phyloP scores from a whole-genome alignment of 805 yeast genomes.

The Zygoascus bituminiphila region DNA sequence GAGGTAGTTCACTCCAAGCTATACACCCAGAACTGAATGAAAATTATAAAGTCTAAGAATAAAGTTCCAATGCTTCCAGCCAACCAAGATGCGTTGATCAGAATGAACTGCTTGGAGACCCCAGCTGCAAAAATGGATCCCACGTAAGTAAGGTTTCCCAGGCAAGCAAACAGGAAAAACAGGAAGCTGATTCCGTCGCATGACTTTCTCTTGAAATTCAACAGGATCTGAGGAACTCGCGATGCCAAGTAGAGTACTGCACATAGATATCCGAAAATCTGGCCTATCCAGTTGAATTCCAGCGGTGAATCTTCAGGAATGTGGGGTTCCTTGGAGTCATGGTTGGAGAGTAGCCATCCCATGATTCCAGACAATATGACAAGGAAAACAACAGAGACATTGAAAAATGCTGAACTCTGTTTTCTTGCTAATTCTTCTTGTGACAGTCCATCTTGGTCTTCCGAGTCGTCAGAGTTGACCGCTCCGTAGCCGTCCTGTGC shows the following conservation, averaged over 20 bases:
- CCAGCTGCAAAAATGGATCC: constrained; percentile 74
- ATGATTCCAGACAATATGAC: constrained; percentile 72
- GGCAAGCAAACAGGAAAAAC: constrained; percentile 89
- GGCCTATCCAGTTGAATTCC: constrained; percentile 70
- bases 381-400: constrained; percentile 46
- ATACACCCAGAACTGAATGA: constrained; percentile 77
- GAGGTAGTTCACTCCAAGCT: neutral
- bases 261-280: constrained; percentile 67
- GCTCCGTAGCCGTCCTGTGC: constrained; percentile 11
- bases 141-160: constrained; percentile 89
- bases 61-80: constrained; percentile 88
- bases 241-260: constrained; percentile 60
- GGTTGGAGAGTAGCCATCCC: constrained; percentile 73
- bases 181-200: constrained; percentile 93
- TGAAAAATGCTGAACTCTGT: constrained; percentile 16
- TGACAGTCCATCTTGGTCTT: neutral
- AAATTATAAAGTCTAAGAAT: constrained; percentile 61
- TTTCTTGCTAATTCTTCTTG: constrained; percentile 1
- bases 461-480: neutral
- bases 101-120: constrained; percentile 55
- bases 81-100: constrained; percentile 87
- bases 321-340: constrained; percentile 30
- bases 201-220: constrained; percentile 79
- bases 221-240: constrained; percentile 81
- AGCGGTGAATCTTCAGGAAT: constrained; percentile 30